These are phyloP conservation scores for Aspergillus kassunensis DNA, from an alignment of 495 filamentous ascomycete genomes.

Conservation along the genomic window DNA sequence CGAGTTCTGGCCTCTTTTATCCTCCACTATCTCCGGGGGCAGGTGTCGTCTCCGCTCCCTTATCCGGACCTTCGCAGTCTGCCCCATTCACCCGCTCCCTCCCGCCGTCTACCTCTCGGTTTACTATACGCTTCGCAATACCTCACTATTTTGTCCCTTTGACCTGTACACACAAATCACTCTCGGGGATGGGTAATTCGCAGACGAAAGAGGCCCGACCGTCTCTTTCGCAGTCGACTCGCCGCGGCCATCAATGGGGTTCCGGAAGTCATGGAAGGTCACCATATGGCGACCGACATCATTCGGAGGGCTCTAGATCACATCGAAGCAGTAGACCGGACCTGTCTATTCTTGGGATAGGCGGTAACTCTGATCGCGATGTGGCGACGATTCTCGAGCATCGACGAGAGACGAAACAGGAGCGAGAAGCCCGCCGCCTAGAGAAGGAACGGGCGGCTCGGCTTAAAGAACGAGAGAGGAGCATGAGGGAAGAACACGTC, in stretches of 20 bases:
- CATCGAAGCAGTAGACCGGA: constrained; percentile 53
- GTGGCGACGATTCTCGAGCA: constrained; percentile 42
- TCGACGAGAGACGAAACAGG: constrained; percentile 82
- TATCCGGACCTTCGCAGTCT: constrained; percentile 16
- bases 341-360: constrained; percentile 53
- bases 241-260: constrained; percentile 35
- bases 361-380: constrained; percentile 41
- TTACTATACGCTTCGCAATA: background rate
- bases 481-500: constrained; percentile 87
- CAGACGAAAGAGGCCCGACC: constrained; percentile 57
- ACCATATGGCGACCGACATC: constrained; percentile 33
- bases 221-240: constrained; percentile 26
- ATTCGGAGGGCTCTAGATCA: constrained; percentile 38
- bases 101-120: constrained; percentile 1
- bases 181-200: constrained; percentile 54
- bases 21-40: constrained; percentile 10
- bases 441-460: constrained; percentile 75
- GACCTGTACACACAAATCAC: constrained; percentile 5
- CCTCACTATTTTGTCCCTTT: constrained; percentile 4
- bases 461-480: constrained; percentile 80
- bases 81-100: constrained; percentile 4
- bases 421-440: constrained; percentile 77
- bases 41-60: constrained; percentile 19
- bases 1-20: constrained; percentile 6
- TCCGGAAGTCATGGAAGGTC: constrained; percentile 32